phyloP scores from a whole-genome alignment of 2,329 filamentous ascomycete genomes.

The Claviceps sp. region DNA sequence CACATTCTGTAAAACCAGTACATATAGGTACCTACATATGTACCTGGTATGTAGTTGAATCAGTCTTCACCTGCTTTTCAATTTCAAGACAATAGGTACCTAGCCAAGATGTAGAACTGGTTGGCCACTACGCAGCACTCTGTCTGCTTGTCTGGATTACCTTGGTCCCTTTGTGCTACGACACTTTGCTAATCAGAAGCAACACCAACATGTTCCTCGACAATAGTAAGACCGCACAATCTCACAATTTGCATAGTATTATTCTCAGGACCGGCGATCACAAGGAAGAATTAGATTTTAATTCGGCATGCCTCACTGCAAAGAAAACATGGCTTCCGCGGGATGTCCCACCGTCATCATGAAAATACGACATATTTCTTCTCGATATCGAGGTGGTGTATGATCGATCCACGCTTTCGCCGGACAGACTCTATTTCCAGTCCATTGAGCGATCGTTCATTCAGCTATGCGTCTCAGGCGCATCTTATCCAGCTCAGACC shows the following conservation, averaged over 20 bases:
- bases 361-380: neutral
- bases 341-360: neutral
- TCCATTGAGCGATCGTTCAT: neutral
- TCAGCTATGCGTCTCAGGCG: neutral
- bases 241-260: constrained; percentile 1
- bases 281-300: neutral
- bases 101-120: neutral
- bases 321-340: too few relatives aligned
- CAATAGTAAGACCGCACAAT: constrained; percentile 1
- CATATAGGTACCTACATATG: too few relatives aligned
- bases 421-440: neutral
- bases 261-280: neutral
- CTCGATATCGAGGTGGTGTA: neutral
- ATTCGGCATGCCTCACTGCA: neutral
- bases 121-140: neutral
- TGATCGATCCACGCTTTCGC: neutral
- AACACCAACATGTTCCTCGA: neutral
- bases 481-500: neutral
- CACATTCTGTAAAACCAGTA: too few relatives aligned
- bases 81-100: neutral
- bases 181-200: neutral
- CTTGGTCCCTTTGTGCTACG: neutral
- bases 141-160: neutral
- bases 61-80: neutral
- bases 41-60: too few relatives aligned